Evolutionary conservation across 208 protist species (phyloP).

Genomic region (Porcisia hertigi): DNA sequence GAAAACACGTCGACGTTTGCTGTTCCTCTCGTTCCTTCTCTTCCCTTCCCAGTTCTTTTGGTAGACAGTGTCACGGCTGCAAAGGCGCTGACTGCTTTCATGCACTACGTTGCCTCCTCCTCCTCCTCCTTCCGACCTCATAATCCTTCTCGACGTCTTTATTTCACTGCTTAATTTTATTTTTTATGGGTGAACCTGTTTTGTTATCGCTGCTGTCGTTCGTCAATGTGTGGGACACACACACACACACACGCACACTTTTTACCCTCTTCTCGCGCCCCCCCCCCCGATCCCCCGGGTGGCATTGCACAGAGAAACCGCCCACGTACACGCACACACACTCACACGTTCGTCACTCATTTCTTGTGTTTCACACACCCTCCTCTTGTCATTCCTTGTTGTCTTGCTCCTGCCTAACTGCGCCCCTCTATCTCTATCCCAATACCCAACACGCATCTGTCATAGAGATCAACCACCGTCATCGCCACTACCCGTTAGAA

Average conservation of each 20-base stretch:
- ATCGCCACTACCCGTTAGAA: no score
- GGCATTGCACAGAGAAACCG: no score
- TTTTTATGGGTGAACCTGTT: neutral
- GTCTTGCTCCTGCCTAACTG: neutral
- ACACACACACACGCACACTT: no score
- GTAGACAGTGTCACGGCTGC: no score
- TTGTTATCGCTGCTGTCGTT: neutral
- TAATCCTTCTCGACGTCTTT: neutral
- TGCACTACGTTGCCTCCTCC: neutral
- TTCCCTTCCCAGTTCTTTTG: no score
- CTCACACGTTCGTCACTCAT: neutral
- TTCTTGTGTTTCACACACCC: neutral
- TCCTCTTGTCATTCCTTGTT: neutral
- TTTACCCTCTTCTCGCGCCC: no score
- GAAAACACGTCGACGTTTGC: neutral
- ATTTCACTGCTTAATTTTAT: neutral
- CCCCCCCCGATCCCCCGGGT: no score
- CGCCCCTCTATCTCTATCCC: slow-evolving; percentile 2
- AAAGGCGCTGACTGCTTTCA: neutral
- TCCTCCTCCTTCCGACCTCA: neutral
- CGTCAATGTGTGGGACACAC: no score
- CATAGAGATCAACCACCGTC: slow-evolving; percentile 8
- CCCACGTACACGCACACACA: slow-evolving; percentile 15
- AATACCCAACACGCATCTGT: neutral
- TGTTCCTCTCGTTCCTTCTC: neutral